Evolutionary conservation across 2,329 filamentous ascomycete species (phyloP), one percentile per base, ranked within the genome.

Genomic region (Ophiostoma australiae): DNA sequence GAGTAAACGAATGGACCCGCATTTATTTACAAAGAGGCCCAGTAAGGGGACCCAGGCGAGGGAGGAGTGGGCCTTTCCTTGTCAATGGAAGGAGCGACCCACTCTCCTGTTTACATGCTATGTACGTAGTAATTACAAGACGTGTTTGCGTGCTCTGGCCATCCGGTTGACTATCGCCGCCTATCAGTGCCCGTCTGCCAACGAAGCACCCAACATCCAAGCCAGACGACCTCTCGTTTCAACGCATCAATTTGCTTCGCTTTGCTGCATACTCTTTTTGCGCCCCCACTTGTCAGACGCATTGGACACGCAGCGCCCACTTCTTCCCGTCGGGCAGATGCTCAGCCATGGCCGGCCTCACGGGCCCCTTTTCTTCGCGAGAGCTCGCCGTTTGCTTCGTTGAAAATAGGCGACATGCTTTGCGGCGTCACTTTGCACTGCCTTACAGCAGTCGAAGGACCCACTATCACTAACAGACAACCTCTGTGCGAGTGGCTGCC

Each of bases 261-360:
- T 39, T 37, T n/a, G 15, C 33, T 65, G 31, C 31, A 20, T 37
- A 7, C 15, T 17, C 4, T 20, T 48, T n/a, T 48, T 48, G 17
- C 58, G 33, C 31, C 61, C 55, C 61, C 61, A 35, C 17, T 4
- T 23, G 1, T 1, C 1, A 15, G 31, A 63, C 17, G 15, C 61
- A 65, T 33, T 65, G 13, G 13, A 7, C 20, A 65, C 39, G 61
- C 27, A 37, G 17, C 3, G 13, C 61, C 27, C 31, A 65, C 61
- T 39, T 31, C 31, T n/a, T 35, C 15, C 33, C 31, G 31, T 31
- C 20, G 31, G 61, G 61, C 61, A 65, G 31, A 35, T n/a, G 61
- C 61, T 20, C 61, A 10, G 33, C 61, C 61, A 65, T 37, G 61
- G 61, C 33, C 61, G 61, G 61, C 31, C 31, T 65, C 33, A 37